phyloP scores from a whole-genome alignment of 768 basidiomycete species.

The Rhizopogon roseolus region DNA sequence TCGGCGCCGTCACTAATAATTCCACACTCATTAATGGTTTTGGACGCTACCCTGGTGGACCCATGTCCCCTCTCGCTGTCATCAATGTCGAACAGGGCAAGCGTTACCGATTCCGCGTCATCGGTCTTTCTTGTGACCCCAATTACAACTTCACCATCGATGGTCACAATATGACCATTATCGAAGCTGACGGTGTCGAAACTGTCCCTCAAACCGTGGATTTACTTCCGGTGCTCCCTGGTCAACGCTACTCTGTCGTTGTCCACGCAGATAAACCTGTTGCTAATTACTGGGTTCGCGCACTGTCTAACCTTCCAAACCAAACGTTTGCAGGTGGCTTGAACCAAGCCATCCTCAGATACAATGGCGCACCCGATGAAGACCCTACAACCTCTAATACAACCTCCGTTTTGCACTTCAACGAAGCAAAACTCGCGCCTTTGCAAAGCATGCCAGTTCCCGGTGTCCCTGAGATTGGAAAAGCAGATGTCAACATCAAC shows the following conservation, averaged over 20 bases:
- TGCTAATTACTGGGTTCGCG: conserved; percentile 41
- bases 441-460: conserved; percentile 21
- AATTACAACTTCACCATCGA: conserved; percentile 30
- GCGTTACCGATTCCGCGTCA: conserved; percentile 36
- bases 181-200: conserved; percentile 39
- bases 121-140: conserved; percentile 29
- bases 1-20: conserved; percentile 20
- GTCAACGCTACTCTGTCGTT: conserved; percentile 37
- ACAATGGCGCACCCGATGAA: conserved; percentile 26
- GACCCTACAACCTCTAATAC: conserved; percentile 30
- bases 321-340: conserved; percentile 29
- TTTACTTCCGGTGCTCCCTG: conserved; percentile 37
- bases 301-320: conserved; percentile 22
- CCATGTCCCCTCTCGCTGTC: conserved; percentile 30
- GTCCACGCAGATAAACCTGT: conserved; percentile 32
- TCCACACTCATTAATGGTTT: conserved; percentile 43
- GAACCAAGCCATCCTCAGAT: conserved; percentile 38
- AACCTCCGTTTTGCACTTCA: conserved; percentile 14
- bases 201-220: conserved; percentile 31
- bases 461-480: conserved; percentile 27
- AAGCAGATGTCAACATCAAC: conserved; percentile 27
- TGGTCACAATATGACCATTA: conserved; percentile 34
- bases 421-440: conserved; percentile 30
- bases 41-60: conserved; percentile 33
- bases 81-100: conserved; percentile 33